Conservation (phyloP, 805 yeast species). For the Spathaspora gorwiae region DNA sequence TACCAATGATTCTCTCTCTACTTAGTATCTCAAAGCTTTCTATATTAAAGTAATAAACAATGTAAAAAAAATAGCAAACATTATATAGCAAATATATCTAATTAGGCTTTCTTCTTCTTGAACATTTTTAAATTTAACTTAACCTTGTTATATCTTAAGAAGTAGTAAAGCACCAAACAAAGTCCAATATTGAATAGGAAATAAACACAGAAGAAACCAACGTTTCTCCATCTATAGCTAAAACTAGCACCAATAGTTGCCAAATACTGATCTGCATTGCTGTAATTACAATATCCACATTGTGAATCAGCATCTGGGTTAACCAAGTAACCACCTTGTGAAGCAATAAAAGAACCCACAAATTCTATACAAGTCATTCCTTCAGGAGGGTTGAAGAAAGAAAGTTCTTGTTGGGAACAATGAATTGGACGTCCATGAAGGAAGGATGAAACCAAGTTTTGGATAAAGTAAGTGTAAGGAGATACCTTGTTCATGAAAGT, state of each 20-base stretch:
- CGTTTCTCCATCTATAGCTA: constrained; percentile 57
- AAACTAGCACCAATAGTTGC: constrained; percentile 39
- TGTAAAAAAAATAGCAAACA: too few relatives aligned
- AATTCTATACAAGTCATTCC: constrained; percentile 65
- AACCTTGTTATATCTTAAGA: constrained; percentile 7
- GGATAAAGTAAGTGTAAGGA: constrained; percentile 68
- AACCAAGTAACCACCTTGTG: constrained; percentile 51
- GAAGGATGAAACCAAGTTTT: constrained; percentile 45
- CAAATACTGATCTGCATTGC: constrained; percentile 47
- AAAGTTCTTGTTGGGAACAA: constrained; percentile 25
- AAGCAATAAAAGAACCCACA: constrained; percentile 38
- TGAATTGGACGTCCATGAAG: constrained; percentile 45
- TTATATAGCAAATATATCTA: too few relatives aligned
- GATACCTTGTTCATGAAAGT: constrained; percentile 73
- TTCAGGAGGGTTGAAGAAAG: constrained; percentile 35
- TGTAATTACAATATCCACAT: constrained; percentile 49
- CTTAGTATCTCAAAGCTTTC: too few relatives aligned
- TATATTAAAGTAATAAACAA: too few relatives aligned
- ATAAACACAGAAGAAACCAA: constrained; percentile 59
- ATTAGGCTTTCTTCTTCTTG: not conserved
- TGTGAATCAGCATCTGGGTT: constrained; percentile 45
- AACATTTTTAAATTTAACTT: not conserved
- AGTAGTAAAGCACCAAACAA: constrained; percentile 7
- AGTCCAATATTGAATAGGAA: constrained; percentile 41
- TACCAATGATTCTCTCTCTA: too few relatives aligned